phyloP scores from a whole-genome alignment of 768 basidiomycete genomes.

The Hygrophoropsis aurantiaca region DNA sequence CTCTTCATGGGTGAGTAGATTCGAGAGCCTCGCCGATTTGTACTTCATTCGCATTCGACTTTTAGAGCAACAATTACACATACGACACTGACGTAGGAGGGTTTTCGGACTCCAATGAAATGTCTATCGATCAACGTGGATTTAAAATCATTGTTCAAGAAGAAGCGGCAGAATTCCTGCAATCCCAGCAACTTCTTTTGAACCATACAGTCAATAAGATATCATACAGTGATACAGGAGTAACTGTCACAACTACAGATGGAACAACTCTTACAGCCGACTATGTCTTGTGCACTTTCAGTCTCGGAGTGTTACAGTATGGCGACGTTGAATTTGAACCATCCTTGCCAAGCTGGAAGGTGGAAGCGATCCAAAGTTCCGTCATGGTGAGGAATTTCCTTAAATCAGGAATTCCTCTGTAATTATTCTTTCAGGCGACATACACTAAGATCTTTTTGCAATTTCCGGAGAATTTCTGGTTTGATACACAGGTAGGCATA shows the following conservation, averaged over 20 bases:
- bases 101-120: conserved; percentile 52
- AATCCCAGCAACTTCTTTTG: conserved; percentile 44
- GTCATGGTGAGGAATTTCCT: conserved; percentile 44
- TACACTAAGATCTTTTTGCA: conserved; percentile 72
- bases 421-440: conserved; percentile 35
- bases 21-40: too few species aligned
- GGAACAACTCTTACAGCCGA: conserved; percentile 48
- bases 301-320: conserved; percentile 67
- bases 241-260: conserved; percentile 45
- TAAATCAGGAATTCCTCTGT: background rate
- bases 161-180: conserved; percentile 57
- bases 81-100: conserved; percentile 50
- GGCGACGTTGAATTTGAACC: conserved; percentile 59
- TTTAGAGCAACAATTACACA: conserved; percentile 64
- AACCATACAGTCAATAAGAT: conserved; percentile 52
- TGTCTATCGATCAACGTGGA: conserved; percentile 62
- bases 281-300: conserved; percentile 67
- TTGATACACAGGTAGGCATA: conserved; percentile 38
- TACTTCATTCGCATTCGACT: conserved; percentile 8
- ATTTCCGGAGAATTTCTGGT: conserved; percentile 64
- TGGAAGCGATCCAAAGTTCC: conserved; percentile 63
- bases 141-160: conserved; percentile 56
- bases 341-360: conserved; percentile 55
- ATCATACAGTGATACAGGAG: conserved; percentile 43
- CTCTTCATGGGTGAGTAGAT: conserved; percentile 53